A percentile compares a stretch with the other conserved stretches of the same genome.
Evolutionary conservation across 2,329 filamentous ascomycete species (phyloP).

Genomic region (Aureobasidium sp.): DNA sequence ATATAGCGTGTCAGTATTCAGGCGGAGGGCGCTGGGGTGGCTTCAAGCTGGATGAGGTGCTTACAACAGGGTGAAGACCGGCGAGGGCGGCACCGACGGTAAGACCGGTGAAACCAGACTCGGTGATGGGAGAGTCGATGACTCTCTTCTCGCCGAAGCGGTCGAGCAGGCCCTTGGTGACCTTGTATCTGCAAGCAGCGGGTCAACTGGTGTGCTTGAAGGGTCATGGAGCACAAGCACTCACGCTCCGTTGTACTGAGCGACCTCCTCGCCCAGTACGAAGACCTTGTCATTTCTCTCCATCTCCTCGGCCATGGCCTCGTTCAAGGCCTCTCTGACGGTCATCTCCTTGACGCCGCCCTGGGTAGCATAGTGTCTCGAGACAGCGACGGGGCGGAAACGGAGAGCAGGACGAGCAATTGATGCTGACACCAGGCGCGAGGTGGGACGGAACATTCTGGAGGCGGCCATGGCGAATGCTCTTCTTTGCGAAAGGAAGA

Average conservation of each 20-base stretch:
- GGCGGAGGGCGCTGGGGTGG: background rate
- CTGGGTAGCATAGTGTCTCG: conserved; percentile 50
- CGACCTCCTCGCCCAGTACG: conserved; percentile 93
- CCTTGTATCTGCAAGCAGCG: conserved; percentile 66
- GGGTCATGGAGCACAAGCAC: conserved; percentile 23
- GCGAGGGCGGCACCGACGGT: conserved; percentile 91
- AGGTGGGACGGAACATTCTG: conserved; percentile 57
- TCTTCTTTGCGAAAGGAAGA: background rate
- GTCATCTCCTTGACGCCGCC: conserved; percentile 81
- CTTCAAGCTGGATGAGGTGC: conserved; percentile 27
- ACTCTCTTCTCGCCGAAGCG: conserved; percentile 95
- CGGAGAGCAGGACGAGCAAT: conserved; percentile 48
- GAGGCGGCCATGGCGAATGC: conserved; percentile 46
- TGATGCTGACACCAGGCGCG: conserved; percentile 53
- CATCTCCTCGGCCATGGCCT: conserved; percentile 95
- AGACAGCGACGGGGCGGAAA: conserved; percentile 41
- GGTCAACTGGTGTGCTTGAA: conserved; percentile 34
- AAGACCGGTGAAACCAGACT: conserved; percentile 89
- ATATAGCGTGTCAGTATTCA: conserved; percentile 17
- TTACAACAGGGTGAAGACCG: conserved; percentile 86
- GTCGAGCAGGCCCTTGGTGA: conserved; percentile 95
- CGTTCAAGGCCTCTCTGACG: conserved; percentile 93
- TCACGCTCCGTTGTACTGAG: conserved; percentile 96
- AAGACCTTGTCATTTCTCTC: conserved; percentile 93
- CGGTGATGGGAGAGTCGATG: conserved; percentile 97